phyloP scores from a whole-genome alignment of 257 asterid species.

The Solanum chiquidenum region DNA sequence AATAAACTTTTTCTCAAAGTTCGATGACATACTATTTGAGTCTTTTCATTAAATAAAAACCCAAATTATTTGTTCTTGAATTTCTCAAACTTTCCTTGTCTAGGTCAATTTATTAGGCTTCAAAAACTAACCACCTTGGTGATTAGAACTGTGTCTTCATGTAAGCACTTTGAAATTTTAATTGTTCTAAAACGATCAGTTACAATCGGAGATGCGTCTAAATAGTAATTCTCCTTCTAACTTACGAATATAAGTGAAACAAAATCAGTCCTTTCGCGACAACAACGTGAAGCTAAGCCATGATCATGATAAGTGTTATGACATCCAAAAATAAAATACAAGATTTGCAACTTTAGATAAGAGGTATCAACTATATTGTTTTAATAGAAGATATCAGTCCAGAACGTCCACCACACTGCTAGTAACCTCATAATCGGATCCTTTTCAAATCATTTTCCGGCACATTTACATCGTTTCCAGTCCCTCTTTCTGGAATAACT shows the following conservation, averaged over 20 bases:
- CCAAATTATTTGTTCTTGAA: not conserved
- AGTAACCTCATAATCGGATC: slow-evolving; percentile 34
- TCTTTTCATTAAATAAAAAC: not conserved
- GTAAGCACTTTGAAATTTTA: not conserved
- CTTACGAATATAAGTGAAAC: not conserved
- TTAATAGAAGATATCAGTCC: not conserved
- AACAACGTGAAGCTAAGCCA: not conserved
- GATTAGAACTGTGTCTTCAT: not conserved
- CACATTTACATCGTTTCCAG: slow-evolving; percentile 48
- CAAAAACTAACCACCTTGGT: not conserved
- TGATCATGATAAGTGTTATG: not conserved
- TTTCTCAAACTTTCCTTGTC: not conserved
- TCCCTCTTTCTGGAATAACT: slow-evolving; percentile 12
- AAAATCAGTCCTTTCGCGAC: not conserved
- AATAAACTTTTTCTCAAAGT: not conserved
- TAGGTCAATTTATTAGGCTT: not conserved
- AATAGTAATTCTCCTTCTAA: not conserved
- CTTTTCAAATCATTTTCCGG: slow-evolving; percentile 76
- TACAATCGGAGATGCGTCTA: not conserved
- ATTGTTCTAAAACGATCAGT: not conserved
- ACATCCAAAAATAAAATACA: not conserved
- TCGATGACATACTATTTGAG: not conserved
- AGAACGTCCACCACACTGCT: not conserved
- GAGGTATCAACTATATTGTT: not conserved
- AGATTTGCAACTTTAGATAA: not conserved